phyloP scores from a whole-genome alignment of 2,329 filamentous ascomycete species.

The Aspergillus jensenii region DNA sequence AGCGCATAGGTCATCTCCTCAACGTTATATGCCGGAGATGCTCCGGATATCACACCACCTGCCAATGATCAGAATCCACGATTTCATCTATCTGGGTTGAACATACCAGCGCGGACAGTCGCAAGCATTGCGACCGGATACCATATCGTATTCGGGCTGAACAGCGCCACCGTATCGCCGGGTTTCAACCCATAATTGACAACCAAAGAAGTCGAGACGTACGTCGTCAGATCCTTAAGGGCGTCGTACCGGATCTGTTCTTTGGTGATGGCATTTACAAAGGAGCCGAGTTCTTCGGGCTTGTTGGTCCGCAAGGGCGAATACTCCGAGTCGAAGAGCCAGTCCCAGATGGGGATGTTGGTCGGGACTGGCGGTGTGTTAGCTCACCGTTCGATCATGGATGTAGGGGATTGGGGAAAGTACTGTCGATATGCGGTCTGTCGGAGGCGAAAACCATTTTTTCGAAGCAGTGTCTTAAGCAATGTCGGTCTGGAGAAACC shows the following conservation, averaged over 20 bases:
- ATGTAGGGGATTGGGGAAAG: no score
- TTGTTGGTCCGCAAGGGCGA: slow-evolving; percentile 48
- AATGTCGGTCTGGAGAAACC: no score
- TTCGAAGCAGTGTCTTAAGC: no score
- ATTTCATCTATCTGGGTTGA: no score
- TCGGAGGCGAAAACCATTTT: slow-evolving; percentile 4
- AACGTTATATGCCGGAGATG: slow-evolving; percentile 64
- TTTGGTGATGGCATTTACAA: slow-evolving; percentile 57
- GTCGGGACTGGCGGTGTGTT: slow-evolving; percentile 12
- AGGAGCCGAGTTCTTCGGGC: slow-evolving; percentile 43
- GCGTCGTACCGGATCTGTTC: slow-evolving; percentile 59
- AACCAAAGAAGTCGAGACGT: slow-evolving; percentile 61
- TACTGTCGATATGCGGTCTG: slow-evolving; percentile 2
- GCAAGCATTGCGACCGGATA: slow-evolving; percentile 65
- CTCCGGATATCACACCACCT: slow-evolving; percentile 59
- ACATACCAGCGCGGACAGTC: slow-evolving; percentile 49
- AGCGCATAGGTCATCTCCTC: slow-evolving; percentile 69
- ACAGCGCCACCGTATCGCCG: slow-evolving; percentile 60
- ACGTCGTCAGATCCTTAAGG: slow-evolving; percentile 52
- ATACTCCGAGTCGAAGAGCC: slow-evolving; percentile 57
- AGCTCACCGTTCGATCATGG: neutral
- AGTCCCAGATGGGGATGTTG: slow-evolving; percentile 55
- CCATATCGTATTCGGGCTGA: slow-evolving; percentile 66
- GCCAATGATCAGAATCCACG: neutral
- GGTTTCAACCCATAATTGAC: slow-evolving; percentile 54